These are phyloP conservation scores for Malus hybrid DNA, from an alignment of 331 rosid species.

Conservation along the genomic window DNA sequence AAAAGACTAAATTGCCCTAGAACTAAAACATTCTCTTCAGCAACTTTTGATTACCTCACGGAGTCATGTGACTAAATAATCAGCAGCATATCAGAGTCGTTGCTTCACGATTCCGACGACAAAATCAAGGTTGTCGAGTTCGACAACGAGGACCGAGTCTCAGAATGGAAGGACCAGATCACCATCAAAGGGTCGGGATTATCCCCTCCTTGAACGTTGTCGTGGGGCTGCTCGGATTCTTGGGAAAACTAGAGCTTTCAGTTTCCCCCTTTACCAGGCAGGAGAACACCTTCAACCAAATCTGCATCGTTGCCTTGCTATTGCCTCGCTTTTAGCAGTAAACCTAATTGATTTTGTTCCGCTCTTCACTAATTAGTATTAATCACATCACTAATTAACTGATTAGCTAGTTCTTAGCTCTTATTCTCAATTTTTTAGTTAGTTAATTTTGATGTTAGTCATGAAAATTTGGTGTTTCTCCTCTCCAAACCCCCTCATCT, in stretches of 20 bases:
- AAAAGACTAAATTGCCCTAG: no score
- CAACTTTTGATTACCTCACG: no score
- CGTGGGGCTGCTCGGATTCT: slow-evolving; percentile 46
- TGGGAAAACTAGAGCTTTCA: slow-evolving; percentile 42
- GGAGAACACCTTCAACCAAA: slow-evolving; percentile 92
- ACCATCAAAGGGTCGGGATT: slow-evolving; percentile 22
- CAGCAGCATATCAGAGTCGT: slow-evolving; percentile 40
- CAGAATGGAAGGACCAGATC: no score
- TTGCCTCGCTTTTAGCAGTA: slow-evolving; percentile 88
- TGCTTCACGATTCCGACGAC: slow-evolving; percentile 21
- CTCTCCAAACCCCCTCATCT: no score
- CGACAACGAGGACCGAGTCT: background rate
- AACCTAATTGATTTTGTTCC: background rate
- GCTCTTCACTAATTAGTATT: background rate
- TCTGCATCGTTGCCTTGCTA: slow-evolving; percentile 95
- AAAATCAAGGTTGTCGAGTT: slow-evolving; percentile 3
- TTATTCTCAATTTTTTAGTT: no score
- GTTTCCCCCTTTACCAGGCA: slow-evolving; percentile 63
- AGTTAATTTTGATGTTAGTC: no score
- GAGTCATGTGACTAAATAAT: slow-evolving; percentile 37
- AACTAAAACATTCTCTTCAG: no score
- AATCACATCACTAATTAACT: no score
- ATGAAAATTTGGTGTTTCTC: background rate
- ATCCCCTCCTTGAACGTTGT: slow-evolving; percentile 15
- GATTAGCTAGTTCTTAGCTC: background rate